phyloP scores from a whole-genome alignment of 2,329 filamentous ascomycete genomes.

The Trichoderma sp. region DNA sequence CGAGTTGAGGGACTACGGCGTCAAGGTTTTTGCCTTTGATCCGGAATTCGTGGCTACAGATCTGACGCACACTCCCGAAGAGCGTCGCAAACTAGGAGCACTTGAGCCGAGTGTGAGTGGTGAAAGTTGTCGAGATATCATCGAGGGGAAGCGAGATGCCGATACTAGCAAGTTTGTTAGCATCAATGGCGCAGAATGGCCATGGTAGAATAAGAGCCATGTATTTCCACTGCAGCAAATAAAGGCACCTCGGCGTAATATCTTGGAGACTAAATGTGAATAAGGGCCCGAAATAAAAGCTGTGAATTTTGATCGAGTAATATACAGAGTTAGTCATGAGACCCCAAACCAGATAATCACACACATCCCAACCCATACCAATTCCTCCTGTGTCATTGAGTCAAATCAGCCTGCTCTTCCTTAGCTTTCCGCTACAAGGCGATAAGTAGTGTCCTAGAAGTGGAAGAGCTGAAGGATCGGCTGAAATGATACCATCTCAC shows the following conservation, averaged over 20 bases:
- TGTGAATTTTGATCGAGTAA: conserved; percentile 1
- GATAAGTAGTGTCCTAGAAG: not conserved
- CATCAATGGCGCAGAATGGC: not conserved
- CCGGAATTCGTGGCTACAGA: conserved; percentile 35
- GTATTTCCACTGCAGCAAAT: not conserved
- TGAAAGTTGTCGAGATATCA: conserved; percentile 17
- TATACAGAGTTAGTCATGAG: conserved; percentile 12
- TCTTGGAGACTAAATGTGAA: not conserved
- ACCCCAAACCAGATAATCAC: not conserved
- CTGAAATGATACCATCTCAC: not conserved
- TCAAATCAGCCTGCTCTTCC: not conserved
- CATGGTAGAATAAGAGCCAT: not conserved
- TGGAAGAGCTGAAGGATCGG: not conserved
- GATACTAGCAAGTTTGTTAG: conserved; percentile 20
- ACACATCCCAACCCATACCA: not conserved
- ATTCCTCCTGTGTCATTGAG: not conserved
- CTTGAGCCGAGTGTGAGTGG: conserved; percentile 11
- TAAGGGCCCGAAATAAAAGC: not conserved
- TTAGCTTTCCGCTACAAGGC: not conserved
- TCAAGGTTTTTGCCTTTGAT: conserved; percentile 33
- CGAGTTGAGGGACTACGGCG: conserved; percentile 28
- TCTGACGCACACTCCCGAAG: conserved; percentile 27
- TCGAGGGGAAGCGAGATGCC: conserved; percentile 19
- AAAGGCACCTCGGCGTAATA: not conserved
- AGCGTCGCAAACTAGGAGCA: conserved; percentile 5